Evolutionary conservation across 306 rosid species (phyloP).

Genomic region (Corylus heterophylla): DNA sequence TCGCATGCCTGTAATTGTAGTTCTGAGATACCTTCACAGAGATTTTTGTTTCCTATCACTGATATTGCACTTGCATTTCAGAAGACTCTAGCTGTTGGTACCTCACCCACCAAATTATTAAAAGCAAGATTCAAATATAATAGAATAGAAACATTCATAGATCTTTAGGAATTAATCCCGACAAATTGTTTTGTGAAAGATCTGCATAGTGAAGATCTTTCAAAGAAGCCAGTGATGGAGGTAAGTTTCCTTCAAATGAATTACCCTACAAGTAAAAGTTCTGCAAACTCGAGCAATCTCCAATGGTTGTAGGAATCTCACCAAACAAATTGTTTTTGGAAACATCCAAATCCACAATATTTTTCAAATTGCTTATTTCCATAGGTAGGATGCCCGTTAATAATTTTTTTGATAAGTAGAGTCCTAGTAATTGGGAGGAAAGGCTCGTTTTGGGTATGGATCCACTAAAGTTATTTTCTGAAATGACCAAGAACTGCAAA

Average conservation of each 20-base stretch:
- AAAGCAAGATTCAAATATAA: constrained; percentile 38
- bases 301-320: constrained; percentile 32
- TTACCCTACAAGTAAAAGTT: constrained; percentile 30
- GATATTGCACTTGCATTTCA: constrained; percentile 19
- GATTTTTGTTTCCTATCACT: constrained; percentile 11
- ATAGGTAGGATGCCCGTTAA: constrained; percentile 23
- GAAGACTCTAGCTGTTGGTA: constrained; percentile 42
- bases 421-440: not conserved
- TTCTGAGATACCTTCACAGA: constrained; percentile 15
- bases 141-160: constrained; percentile 6
- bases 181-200: constrained; percentile 33
- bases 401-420: constrained; percentile 35
- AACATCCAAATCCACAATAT: constrained; percentile 2
- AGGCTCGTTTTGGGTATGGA: constrained; percentile 26
- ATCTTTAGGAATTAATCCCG: constrained; percentile 33
- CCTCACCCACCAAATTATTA: constrained; percentile 44
- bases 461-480: constrained; percentile 26
- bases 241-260: constrained; percentile 28
- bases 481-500: constrained; percentile 1
- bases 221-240: constrained; percentile 35
- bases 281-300: constrained; percentile 32
- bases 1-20: constrained; percentile 9
- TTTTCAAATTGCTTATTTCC: constrained; percentile 11
- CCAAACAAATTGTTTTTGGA: constrained; percentile 32
- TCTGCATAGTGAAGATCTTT: constrained; percentile 33